Evolutionary conservation across 176 grass and related monocot genomes (phyloP).

Genomic region (Puccinellia tenuiflora): DNA sequence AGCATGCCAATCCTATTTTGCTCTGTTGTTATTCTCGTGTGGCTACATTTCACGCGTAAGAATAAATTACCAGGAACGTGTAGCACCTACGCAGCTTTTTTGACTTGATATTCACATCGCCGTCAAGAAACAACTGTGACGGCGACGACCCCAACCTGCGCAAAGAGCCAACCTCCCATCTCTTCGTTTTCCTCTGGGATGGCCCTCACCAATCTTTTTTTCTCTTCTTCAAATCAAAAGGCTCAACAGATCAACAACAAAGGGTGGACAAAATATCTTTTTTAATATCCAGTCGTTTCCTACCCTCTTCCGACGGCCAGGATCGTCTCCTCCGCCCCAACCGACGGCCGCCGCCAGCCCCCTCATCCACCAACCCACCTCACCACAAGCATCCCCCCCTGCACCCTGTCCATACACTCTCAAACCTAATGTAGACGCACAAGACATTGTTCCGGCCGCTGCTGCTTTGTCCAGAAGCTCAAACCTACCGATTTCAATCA

Average conservation of each 20-base stretch:
- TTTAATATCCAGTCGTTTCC: constrained; percentile 52
- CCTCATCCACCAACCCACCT: constrained; percentile 53
- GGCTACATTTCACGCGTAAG: background rate
- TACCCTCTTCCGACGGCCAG: constrained; percentile 46
- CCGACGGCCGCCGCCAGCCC: constrained; percentile 26
- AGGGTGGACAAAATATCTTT: background rate
- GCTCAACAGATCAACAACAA: background rate
- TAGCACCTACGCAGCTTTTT: background rate
- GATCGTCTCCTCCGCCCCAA: constrained; percentile 12
- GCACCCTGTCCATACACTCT: background rate
- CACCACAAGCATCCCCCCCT: background rate
- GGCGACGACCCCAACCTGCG: constrained; percentile 5
- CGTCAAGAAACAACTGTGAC: background rate
- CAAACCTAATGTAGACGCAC: background rate
- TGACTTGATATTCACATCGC: background rate
- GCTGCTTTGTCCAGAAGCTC: background rate
- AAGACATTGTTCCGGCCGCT: background rate
- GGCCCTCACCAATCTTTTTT: background rate
- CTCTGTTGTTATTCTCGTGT: background rate
- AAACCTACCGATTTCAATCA: no score
- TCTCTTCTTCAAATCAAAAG: background rate
- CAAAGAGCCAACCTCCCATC: background rate
- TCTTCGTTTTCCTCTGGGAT: no score
- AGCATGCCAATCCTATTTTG: background rate
- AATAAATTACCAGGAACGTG: background rate